Base-by-base conservation (phyloP, 169 alveolate genomes). In the Plasmodium inui region DNA sequence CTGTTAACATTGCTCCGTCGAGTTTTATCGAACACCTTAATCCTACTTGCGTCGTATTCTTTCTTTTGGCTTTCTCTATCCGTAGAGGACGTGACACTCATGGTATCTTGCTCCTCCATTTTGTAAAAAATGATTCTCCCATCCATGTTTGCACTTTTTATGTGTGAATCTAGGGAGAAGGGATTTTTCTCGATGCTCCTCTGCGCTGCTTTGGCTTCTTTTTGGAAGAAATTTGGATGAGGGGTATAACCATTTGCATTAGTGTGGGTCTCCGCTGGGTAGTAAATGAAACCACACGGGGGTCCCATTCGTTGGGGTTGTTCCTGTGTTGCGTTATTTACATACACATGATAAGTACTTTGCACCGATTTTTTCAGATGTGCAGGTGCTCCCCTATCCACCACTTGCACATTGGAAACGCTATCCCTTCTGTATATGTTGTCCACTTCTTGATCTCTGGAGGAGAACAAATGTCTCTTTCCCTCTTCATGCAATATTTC, bases 181-280 rank as follows among this genome's bases (percentile, higher is more conserved):
- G 92, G 92, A 53, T 83, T 83, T 37, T 83, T 83, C 19, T 83
- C 53, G 9, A 70, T 30, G 53, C 30, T 41, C n/a, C 72, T 50
- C 67, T 83, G 67, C 28, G 67, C 26, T 19, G 19, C 34, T 67
- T 67, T 4, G n/a, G 3, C 9, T 28, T 67, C 41, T 22, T 81
- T 81, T 26, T 28, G 61, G 53, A 81, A 9, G 61, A 46, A 22
- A 34, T 22, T 81, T 67, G 28, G 82, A 32, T 80, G 86, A 30
- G 34, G 37, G 32, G 6, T 46, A 2, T 82, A 26, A 82, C 39
- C 1, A n/a, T 28, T 53, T 82, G 26, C 78, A 34, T 30, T 53
- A 57, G 72, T 83, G 50, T 37, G 22, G 3, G 32, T 28, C 74
- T 22, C 92, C 17, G 0, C 2, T 0, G 46, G 74, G 53, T 83